Evolutionary conservation across 1,284 basidiomycete genomes (phyloP).

Genomic region (Rhodotorula mucilaginosa): DNA sequence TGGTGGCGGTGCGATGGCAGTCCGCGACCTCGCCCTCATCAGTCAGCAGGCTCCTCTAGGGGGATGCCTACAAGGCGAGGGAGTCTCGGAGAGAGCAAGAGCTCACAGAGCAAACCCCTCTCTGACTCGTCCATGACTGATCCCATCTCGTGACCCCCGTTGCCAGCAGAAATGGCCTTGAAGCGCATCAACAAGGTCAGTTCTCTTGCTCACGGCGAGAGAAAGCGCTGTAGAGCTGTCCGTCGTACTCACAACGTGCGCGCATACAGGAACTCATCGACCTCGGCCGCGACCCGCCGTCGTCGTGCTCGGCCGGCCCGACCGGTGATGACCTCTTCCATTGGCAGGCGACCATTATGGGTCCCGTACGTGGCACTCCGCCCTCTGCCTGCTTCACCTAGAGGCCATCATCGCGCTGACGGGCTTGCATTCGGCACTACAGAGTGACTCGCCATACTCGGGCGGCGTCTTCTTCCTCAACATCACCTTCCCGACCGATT

Average conservation of each 20-base stretch:
- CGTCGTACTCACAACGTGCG: neutral
- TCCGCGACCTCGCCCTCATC: too few species aligned
- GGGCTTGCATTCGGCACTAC: neutral
- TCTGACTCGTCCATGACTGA: neutral
- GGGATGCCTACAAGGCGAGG: neutral
- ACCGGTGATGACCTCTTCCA: slow-evolving; percentile 91
- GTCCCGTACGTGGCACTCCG: slow-evolving; percentile 48
- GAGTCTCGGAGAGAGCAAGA: neutral
- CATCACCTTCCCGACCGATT: slow-evolving; percentile 89
- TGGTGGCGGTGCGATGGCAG: too few species aligned
- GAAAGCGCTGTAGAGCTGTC: neutral
- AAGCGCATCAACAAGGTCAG: slow-evolving; percentile 96
- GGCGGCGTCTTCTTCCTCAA: slow-evolving; percentile 50
- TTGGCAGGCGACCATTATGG: slow-evolving; percentile 60
- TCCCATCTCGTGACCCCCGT: neutral
- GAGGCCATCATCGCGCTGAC: neutral
- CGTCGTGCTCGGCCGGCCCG: slow-evolving; percentile 94
- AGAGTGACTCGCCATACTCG: slow-evolving; percentile 36
- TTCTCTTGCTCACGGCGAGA: slow-evolving; percentile 6
- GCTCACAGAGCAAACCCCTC: too few species aligned
- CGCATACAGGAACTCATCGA: slow-evolving; percentile 85
- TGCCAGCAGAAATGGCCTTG: slow-evolving; percentile 67
- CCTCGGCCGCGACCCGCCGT: slow-evolving; percentile 94
- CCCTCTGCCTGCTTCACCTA: slow-evolving; percentile 12
- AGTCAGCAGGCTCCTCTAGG: too few species aligned